Evolutionary conservation across 2,329 filamentous ascomycete species (phyloP).

Genomic region (Calycina herbarum): DNA sequence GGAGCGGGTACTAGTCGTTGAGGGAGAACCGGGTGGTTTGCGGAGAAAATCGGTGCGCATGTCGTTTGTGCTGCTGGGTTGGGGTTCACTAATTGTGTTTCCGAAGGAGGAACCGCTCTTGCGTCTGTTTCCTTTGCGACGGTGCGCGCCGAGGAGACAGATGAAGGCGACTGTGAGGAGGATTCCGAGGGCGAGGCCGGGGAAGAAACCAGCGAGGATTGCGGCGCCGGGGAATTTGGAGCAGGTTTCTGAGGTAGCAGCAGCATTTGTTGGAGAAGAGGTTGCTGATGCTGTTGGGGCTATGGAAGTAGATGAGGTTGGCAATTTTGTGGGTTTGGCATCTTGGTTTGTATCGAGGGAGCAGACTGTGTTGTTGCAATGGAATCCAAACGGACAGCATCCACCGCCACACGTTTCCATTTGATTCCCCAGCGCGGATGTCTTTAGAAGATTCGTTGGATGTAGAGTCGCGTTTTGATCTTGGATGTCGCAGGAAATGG

Average conservation of each 20-base stretch:
- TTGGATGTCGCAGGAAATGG: slow-evolving; percentile 63
- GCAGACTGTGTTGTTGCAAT: slow-evolving; percentile 55
- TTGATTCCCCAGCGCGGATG: slow-evolving; percentile 57
- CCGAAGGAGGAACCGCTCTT: slow-evolving; percentile 46
- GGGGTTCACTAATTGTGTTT: slow-evolving; percentile 51
- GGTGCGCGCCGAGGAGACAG: slow-evolving; percentile 37
- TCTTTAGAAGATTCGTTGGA: slow-evolving; percentile 64
- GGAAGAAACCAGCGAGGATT: slow-evolving; percentile 37
- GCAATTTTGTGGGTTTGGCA: slow-evolving; percentile 27
- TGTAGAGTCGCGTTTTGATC: slow-evolving; percentile 59
- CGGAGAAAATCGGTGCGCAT: slow-evolving; percentile 56
- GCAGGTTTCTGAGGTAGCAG: slow-evolving; percentile 18
- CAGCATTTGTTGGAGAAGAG: slow-evolving; percentile 26
- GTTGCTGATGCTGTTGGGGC: slow-evolving; percentile 29
- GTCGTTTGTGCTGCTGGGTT: slow-evolving; percentile 45
- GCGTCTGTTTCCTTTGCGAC: slow-evolving; percentile 22
- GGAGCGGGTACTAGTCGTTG: slow-evolving; percentile 18
- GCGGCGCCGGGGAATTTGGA: slow-evolving; percentile 31
- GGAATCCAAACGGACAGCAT: slow-evolving; percentile 75
- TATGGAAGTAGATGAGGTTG: slow-evolving; percentile 25
- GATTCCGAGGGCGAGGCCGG: slow-evolving; percentile 49
- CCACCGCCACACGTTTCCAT: slow-evolving; percentile 57
- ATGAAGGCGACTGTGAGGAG: slow-evolving; percentile 44
- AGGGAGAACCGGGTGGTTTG: slow-evolving; percentile 32
- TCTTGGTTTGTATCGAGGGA: slow-evolving; percentile 52